Evolutionary conservation across 164 flowering plant species (phyloP), one percentile per base, ranked within the genome.

Genomic region (Kingdonia uniflora): DNA sequence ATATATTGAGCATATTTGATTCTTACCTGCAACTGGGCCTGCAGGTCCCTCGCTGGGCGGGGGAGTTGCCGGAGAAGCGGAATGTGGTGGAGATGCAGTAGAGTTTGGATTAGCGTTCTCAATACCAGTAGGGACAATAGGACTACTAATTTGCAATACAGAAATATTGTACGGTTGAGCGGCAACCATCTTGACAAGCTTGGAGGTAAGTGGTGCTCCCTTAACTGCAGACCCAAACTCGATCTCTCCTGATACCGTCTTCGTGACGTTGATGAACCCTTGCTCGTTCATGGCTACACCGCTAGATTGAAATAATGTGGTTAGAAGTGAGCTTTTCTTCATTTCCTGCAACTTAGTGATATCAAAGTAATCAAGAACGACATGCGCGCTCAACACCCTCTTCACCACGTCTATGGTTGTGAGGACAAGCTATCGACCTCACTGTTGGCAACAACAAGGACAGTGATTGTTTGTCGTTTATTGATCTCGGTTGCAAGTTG

Each of bases 341-440:
- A 78, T 52, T 6, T 66, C 41, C 0, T 51, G 20, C 26, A 86
- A 69, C 62, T 78, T 82, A 11, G 22, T 10, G 1, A 12, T 49
- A 35, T 86, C 95, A 40, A 56, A 84, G 66, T 80, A 89, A 49
- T 84, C 90, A 0, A 82, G 80, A 6, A 84, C 35, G 0, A 84
- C 86, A 39, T 89, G 95, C 17, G 63, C 52, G 54, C 74, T 66
- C 57, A 89, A 29, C 42, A 80, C 66, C 38, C 48, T 62, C 56
- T 71, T 75, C 5, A 70, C 16, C 6, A 45, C 51, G 11, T 68
- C 76, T 0, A 19, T 0, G 0, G 55, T 19, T 42, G 65, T 1
- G 71, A 74, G 0, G 80, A 43, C 16, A 81, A 2, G 0, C 64
- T 24, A 1, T 66, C 59, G 0, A 76, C 21, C 17, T 60, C 67